Base-by-base conservation (phyloP, 2,329 filamentous ascomycete species). In the Nemania sp. region DNA sequence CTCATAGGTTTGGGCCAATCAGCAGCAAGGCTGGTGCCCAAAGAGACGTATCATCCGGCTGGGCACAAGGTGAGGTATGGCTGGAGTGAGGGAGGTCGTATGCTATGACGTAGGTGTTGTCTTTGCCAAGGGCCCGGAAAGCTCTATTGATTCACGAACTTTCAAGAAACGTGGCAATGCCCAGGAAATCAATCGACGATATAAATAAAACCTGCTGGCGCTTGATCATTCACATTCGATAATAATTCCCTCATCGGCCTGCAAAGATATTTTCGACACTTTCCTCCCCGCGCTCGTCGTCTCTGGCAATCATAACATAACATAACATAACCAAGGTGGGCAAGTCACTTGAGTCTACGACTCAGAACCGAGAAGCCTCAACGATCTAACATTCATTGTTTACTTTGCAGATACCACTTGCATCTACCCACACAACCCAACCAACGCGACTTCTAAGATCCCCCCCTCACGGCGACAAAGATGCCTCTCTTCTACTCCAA, bases 401-500 rank as follows among this genome's bases (percentile, higher is more conserved):
- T 4, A 47, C 18, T 21, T 18, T 4, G 6, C 47, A 46, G 0
- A 49, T 21, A 46, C 37, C 3, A 29, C n/a, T n/a, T n/a, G n/a
- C n/a, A 35, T 18, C 13, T 17, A 37, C 54, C 21, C 18, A 49
- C 21, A 2, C 4, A 18, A 54, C 20, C 17, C 11, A 50, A 12
- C 40, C 48, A 25, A 48, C 43, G 25, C 3, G 25, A 29, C 25
- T 29, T 7, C 25, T n/a, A 42, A 34, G 46, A 15, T 15, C 10
- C 7, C 34, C n/a, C n/a, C n/a, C n/a, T n/a, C 39, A 37, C 13
- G 20, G 11, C 52, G n/a, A 65, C 15, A 43, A n/a, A 39, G 17
- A 83, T 83, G 80, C 79, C 77, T 59, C 71, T 83, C 58, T 80
- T 79, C 71, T 82, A 78, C 68, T 72, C 72, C 55, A 82, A 80